A percentile compares a stretch with the other conserved stretches of the same genome.
These are phyloP conservation scores for Colletotrichum higginsianum DNA, from an alignment of 2,329 filamentous ascomycete species.

Conservation along the genomic window DNA sequence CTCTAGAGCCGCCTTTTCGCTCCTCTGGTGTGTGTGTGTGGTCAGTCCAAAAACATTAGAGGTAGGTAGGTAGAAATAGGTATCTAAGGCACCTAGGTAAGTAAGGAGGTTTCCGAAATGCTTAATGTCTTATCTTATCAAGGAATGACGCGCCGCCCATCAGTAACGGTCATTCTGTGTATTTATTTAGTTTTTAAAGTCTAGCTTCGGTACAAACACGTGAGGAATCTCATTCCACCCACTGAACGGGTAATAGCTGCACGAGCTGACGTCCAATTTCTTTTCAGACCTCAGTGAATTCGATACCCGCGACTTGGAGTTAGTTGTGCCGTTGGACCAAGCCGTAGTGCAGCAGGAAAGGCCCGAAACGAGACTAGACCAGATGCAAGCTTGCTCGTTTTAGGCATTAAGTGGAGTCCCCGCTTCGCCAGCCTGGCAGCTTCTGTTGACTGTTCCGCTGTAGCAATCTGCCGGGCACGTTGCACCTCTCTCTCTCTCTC, in stretches of 20 bases:
- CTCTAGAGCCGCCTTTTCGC: not conserved
- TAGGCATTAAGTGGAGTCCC: conserved; percentile 1
- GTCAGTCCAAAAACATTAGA: too few relatives aligned
- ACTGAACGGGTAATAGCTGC: not conserved
- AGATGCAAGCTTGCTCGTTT: conserved; percentile 4
- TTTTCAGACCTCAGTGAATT: not conserved
- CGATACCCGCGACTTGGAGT: not conserved
- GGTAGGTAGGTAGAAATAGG: not conserved
- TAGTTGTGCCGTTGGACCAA: not conserved
- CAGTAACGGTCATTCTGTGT: not conserved
- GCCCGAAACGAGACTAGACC: not conserved
- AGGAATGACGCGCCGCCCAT: not conserved
- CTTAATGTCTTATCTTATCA: not conserved
- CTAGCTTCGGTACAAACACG: too few relatives aligned
- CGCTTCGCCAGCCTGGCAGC: conserved; percentile 16
- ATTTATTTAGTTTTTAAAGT: not conserved
- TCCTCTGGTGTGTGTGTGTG: too few relatives aligned
- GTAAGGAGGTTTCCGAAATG: not conserved
- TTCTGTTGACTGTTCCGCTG: conserved; percentile 12
- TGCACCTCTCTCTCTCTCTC: conserved; percentile 3
- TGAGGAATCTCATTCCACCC: too few relatives aligned
- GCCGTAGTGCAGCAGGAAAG: not conserved
- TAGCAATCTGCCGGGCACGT: conserved; percentile 10
- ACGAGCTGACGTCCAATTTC: too few relatives aligned
- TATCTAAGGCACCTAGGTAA: not conserved